Evolutionary conservation across 2,329 filamentous ascomycete species (phyloP).

Genomic region (Aureobasidium sp.): DNA sequence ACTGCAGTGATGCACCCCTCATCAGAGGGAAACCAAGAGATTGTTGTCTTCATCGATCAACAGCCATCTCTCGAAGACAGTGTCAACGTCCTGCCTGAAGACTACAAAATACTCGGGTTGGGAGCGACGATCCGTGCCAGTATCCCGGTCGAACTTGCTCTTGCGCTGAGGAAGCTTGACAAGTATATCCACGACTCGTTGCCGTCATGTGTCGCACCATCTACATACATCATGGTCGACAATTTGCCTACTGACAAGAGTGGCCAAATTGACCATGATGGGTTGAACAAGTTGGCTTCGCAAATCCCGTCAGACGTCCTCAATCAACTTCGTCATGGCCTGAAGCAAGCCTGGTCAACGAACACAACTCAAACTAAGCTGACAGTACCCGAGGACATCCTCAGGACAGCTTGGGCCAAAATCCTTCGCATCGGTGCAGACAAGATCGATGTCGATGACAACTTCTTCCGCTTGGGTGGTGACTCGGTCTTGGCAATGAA

Average conservation of each 20-base stretch:
- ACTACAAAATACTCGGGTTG: conserved; percentile 20
- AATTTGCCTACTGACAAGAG: conserved; percentile 27
- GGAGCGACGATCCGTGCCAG: conserved; percentile 16
- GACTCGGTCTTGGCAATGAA: conserved; percentile 58
- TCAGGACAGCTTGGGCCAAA: conserved; percentile 45
- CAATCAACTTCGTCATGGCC: conserved; percentile 19
- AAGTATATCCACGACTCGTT: conserved; percentile 38
- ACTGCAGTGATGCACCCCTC: conserved; percentile 20
- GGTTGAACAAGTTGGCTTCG: conserved; percentile 29
- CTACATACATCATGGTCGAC: conserved; percentile 37
- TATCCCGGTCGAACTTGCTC: conserved; percentile 28
- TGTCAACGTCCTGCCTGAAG: conserved; percentile 25
- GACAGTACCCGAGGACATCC: conserved; percentile 31
- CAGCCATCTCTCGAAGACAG: conserved; percentile 22
- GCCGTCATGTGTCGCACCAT: conserved; percentile 44
- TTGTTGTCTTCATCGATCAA: conserved; percentile 33
- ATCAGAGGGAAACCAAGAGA: conserved; percentile 11
- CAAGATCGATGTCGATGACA: conserved; percentile 48
- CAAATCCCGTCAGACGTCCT: conserved; percentile 21
- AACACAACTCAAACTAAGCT: conserved; percentile 26
- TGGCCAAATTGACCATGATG: conserved; percentile 28
- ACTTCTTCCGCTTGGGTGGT: conserved; percentile 55
- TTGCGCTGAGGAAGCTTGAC: conserved; percentile 36
- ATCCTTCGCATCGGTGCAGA: conserved; percentile 41
- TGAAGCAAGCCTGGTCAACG: conserved; percentile 31